Base-by-base conservation (phyloP, 2,329 filamentous ascomycete genomes). In the Venturia nashicola region DNA sequence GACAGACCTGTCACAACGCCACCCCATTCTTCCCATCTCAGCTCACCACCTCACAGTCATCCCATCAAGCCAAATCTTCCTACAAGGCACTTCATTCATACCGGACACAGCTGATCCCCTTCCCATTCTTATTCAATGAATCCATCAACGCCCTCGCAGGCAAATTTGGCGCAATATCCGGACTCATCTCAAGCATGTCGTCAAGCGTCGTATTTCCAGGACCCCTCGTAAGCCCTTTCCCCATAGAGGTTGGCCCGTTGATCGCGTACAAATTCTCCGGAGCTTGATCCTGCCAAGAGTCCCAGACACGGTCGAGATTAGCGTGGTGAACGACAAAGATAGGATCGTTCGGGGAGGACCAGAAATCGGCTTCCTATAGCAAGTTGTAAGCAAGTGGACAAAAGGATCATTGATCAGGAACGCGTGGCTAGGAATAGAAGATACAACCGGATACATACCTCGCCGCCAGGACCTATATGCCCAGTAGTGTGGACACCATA, bases 221-320 rank as follows among this genome's bases (percentile, higher is more conserved):
- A 39, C 23, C 46, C 11, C 46, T 27, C 3, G 62, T n/a, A 44
- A 44, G 7, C 16, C 42, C 42, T 44, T 7, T 64, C 14, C 62
- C 51, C 39, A 62, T 32, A 12, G 62, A 51, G 2, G n/a, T 73
- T 4, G 78, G 80, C 1, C 76, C 79, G 4, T 69, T 71, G 63
- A 82, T 74, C 40, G 70, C 71, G 61, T 74, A 70, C 63, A 71
- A 72, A 12, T 71, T 70, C 59, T 69, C 67, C 44, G 73, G 67
- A 61, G 80, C 73, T 55, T 76, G 69, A 64, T 77, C 78, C 69
- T 82, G 79, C 80, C 80, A 82, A 16, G 77, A 79, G 76, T 76
- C 79, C 71, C 74, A 82, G 3, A 74, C 68, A 2, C 78, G 73
- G 67, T 82, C 80, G 34, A 82, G 77, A 70, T 76, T 75, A 1